A percentile compares a stretch with the other conserved stretches of the same genome.
These are phyloP conservation scores for Wickerhamiella qilinensis DNA, from an alignment of 805 yeast genomes.

Conservation along the genomic window DNA sequence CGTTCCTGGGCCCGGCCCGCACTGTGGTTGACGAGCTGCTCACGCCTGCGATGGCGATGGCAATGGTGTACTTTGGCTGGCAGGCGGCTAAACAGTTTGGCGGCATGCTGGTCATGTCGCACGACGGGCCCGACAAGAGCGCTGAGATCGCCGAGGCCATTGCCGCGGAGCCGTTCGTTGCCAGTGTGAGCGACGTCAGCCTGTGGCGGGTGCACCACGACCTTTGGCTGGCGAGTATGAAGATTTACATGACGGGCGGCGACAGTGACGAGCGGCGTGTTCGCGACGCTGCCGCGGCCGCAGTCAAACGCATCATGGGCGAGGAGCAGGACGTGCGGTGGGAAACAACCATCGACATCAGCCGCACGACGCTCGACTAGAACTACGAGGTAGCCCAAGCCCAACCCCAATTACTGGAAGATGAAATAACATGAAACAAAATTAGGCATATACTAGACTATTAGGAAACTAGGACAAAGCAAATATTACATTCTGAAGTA, in stretches of 20 bases:
- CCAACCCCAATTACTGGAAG: neutral
- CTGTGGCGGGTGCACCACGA: conserved; percentile 31
- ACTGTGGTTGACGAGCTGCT: conserved; percentile 20
- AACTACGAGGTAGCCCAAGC: neutral
- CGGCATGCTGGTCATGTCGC: conserved; percentile 29
- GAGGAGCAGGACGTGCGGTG: conserved; percentile 16
- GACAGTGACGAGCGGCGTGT: conserved; percentile 20
- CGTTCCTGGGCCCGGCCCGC: conserved; percentile 15
- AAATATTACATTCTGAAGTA: neutral
- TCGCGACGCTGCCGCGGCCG: conserved; percentile 18
- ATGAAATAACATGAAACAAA: too few relatives aligned
- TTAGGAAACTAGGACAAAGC: neutral
- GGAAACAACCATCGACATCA: conserved; percentile 24
- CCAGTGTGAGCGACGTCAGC: conserved; percentile 18
- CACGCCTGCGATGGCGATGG: conserved; percentile 23
- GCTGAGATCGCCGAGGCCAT: conserved; percentile 16
- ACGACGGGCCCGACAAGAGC: conserved; percentile 23
- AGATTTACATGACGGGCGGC: conserved; percentile 21
- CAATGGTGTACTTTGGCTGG: conserved; percentile 29
- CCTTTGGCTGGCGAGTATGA: conserved; percentile 25
- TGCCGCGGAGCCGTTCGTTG: conserved; percentile 16
- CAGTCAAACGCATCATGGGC: conserved; percentile 15
- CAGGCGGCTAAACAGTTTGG: conserved; percentile 25
- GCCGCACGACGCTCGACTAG: conserved; percentile 10
- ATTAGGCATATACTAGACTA: too few relatives aligned